Conservation (phyloP, 805 yeast genomes). For the Sungouiozyma intestinalis region DNA sequence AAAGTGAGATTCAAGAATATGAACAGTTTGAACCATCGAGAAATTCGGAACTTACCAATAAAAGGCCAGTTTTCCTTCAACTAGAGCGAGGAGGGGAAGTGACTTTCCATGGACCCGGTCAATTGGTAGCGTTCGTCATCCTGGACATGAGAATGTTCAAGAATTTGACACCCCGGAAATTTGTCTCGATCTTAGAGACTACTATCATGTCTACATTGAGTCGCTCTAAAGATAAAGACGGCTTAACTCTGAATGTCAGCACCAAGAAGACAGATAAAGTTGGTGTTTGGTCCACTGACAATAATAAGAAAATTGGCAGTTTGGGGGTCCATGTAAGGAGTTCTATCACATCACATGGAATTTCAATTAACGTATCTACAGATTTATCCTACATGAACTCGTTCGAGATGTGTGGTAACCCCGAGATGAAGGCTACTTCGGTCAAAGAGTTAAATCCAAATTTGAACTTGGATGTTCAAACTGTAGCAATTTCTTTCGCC, state of each 20-base stretch:
- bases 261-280: conserved; percentile 53
- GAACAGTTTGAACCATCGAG: conserved; percentile 15
- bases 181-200: conserved; percentile 51
- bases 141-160: conserved; percentile 55
- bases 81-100: conserved; percentile 90
- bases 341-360: conserved; percentile 80
- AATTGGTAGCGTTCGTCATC: conserved; percentile 74
- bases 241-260: conserved; percentile 9
- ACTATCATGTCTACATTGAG: conserved; percentile 41
- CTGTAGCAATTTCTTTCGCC: conserved; percentile 37
- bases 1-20: conserved; percentile 17
- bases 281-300: conserved; percentile 69
- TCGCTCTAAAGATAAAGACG: conserved; percentile 4
- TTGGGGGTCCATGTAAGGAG: conserved; percentile 83
- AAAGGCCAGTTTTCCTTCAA: conserved; percentile 59
- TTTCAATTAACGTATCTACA: conserved; percentile 69
- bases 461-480: conserved; percentile 19
- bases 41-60: conserved; percentile 10
- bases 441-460: conserved; percentile 29
- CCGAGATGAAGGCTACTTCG: conserved; percentile 48
- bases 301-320: conserved; percentile 58
- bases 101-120: conserved; percentile 96
- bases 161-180: conserved; percentile 50
- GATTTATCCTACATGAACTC: conserved; percentile 61
- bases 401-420: conserved; percentile 80